Evolutionary conservation across 1,139 yeast genomes (phyloP).

Genomic region (Meyerozyma carpophila): DNA sequence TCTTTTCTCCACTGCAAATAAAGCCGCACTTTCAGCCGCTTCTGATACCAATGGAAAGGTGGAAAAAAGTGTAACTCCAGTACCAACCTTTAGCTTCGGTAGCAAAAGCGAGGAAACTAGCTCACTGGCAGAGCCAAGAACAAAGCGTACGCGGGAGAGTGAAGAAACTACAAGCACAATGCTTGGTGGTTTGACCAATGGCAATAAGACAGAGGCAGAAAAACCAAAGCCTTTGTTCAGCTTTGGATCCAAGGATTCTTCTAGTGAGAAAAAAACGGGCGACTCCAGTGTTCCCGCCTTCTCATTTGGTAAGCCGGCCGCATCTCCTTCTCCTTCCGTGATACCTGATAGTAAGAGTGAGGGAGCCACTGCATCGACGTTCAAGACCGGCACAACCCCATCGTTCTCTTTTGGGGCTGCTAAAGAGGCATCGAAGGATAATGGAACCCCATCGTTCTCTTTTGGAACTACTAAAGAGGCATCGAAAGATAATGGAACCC

Average conservation of each 20-base stretch:
- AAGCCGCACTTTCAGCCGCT: not conserved
- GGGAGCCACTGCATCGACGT: not conserved
- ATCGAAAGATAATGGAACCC: too few species aligned
- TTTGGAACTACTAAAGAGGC: too few species aligned
- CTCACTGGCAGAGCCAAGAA: not conserved
- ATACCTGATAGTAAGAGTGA: not conserved
- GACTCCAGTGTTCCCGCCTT: slow-evolving; percentile 1
- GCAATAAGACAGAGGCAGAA: not conserved
- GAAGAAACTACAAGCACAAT: not conserved
- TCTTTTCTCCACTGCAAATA: not conserved
- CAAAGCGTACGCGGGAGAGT: not conserved
- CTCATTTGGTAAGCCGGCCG: slow-evolving; percentile 4
- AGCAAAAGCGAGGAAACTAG: slow-evolving; percentile 1
- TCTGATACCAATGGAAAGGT: not conserved
- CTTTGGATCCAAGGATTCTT: slow-evolving; percentile 5
- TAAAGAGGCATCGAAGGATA: not conserved
- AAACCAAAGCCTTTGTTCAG: slow-evolving; percentile 4
- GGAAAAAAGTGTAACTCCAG: not conserved
- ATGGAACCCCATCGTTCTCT: not conserved
- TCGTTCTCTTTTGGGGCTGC: slow-evolving; percentile 4
- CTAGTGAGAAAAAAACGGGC: not conserved
- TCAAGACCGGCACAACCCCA: not conserved
- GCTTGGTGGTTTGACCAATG: not conserved
- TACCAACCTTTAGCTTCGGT: slow-evolving; percentile 5
- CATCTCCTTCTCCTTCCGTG: slow-evolving; percentile 3